A percentile compares a stretch with the other conserved stretches of the same genome.
Evolutionary conservation across 1,139 yeast species (phyloP).

Genomic region (Wickerhamiella infanticola): DNA sequence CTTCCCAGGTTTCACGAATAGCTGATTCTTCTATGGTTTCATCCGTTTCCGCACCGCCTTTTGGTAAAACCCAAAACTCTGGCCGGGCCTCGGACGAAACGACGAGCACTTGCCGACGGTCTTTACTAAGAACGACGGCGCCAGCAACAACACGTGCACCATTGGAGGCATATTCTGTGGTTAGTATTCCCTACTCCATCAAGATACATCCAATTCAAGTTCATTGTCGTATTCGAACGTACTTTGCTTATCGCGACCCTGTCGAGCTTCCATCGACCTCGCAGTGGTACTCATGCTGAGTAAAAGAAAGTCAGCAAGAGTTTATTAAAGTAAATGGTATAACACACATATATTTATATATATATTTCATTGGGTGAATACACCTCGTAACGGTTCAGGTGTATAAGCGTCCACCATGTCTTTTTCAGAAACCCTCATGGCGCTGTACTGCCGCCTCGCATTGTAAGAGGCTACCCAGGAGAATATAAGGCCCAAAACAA

Average conservation of each 20-base stretch:
- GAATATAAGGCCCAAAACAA: slow-evolving; percentile 45
- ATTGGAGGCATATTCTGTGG: slow-evolving; percentile 29
- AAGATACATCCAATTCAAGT: not conserved
- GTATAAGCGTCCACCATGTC: slow-evolving; percentile 56
- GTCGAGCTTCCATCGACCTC: slow-evolving; percentile 26
- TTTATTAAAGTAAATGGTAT: too few species aligned
- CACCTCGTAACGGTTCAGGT: slow-evolving; percentile 34
- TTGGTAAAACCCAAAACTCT: slow-evolving; percentile 75
- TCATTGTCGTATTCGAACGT: slow-evolving; percentile 6
- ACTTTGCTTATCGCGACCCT: slow-evolving; percentile 32
- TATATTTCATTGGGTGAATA: not conserved
- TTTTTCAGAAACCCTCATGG: slow-evolving; percentile 43
- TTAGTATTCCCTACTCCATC: not conserved
- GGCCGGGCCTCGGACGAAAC: slow-evolving; percentile 55
- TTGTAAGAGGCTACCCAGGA: slow-evolving; percentile 34
- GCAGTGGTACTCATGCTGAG: slow-evolving; percentile 3
- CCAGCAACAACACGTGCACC: slow-evolving; percentile 90
- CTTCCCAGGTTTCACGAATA: slow-evolving; percentile 91
- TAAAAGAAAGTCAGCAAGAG: not conserved
- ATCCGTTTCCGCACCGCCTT: slow-evolving; percentile 88
- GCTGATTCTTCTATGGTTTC: slow-evolving; percentile 49
- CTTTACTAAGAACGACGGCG: slow-evolving; percentile 52
- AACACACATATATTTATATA: too few species aligned
- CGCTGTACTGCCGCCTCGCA: slow-evolving; percentile 11
- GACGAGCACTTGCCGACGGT: slow-evolving; percentile 51